Evolutionary conservation across 352 stramenopile genomes (phyloP), one percentile per base, ranked within the genome.

Genomic region (Blastocystis sp.): DNA sequence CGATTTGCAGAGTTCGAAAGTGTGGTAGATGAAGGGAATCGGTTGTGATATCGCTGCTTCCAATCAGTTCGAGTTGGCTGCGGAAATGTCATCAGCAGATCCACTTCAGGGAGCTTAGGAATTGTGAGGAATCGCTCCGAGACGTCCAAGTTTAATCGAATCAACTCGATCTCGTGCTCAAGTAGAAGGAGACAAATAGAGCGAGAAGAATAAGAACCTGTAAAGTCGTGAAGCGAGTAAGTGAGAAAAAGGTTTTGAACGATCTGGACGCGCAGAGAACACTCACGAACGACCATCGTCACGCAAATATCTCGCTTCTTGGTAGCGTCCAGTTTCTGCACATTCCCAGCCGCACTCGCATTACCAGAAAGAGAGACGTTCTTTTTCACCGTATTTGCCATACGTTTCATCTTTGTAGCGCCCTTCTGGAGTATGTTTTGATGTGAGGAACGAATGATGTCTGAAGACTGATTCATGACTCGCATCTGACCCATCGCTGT

Each of bases 401-500:
- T 84, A 13, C 62, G 53, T 34, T 64, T 63, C 3, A 84, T 53
- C 18, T 61, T 56, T 18, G 29, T 68, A 1, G 73, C 73, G 26
- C 73, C 53, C 26, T 84, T 84, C 50, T 84, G 73, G 26, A 84
- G 53, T 13, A 84, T 43, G 1, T 47, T 53, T 34, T 84, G 73
- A 18, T 56, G n/a, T 34, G 39, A 23, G 23, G 18, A 26, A 26
- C 15, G 47, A 39, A 26, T 47, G 50, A 15, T 39, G 20, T 61
- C 66, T 34, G 26, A 23, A 34, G 34, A n/a, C 0, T 53, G 26
- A n/a, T 20, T 77, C 43, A 45, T 13, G 15, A 75, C 18, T 39
- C 66, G 39, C n/a, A 77, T 77, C 43, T n/a, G 20, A 53, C 66
- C 66, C 66, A 77, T 77, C 0, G 55, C 53, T 39, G 20, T 53